Percentiles rank a stretch among this genome's conserved stretches.
Evolutionary conservation across 441 rosid genomes (phyloP).

Genomic region (Biscutella laevigata): DNA sequence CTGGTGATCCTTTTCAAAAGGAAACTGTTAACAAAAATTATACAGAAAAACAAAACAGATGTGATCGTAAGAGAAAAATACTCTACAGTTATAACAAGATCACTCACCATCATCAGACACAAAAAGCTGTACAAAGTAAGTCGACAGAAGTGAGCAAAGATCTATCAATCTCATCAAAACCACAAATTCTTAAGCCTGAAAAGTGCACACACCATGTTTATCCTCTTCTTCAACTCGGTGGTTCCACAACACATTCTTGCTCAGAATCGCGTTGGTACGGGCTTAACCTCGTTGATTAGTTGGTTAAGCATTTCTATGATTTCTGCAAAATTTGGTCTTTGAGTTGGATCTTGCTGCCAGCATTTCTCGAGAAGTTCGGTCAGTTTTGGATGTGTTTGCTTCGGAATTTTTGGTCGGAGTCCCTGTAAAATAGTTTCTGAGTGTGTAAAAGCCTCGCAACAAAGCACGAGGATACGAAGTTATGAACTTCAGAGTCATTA

Average conservation of each 20-base stretch:
- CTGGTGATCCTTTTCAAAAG: background rate
- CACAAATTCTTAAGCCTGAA: conserved; percentile 34
- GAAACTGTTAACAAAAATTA: background rate
- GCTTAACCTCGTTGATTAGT: conserved; percentile 47
- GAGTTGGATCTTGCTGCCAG: conserved; percentile 76
- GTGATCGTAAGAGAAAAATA: conserved; percentile 8
- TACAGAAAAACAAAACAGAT: background rate
- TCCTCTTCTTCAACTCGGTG: conserved; percentile 55
- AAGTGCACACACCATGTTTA: conserved; percentile 41
- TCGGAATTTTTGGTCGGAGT: conserved; percentile 79
- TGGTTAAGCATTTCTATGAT: conserved; percentile 56
- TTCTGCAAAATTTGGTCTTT: conserved; percentile 70
- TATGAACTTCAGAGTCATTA: background rate
- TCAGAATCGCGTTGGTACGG: background rate
- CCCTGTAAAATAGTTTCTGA: conserved; percentile 32
- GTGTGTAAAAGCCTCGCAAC: background rate
- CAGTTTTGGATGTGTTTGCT: conserved; percentile 59
- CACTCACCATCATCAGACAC: background rate
- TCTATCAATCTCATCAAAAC: conserved; percentile 13
- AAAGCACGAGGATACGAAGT: background rate
- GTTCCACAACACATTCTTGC: conserved; percentile 8
- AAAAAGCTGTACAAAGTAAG: conserved; percentile 28
- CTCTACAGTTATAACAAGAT: conserved; percentile 11
- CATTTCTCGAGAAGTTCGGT: conserved; percentile 74
- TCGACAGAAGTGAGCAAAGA: conserved; percentile 16